These are phyloP conservation scores for Xylaria hypoxylon DNA, from an alignment of 2,329 filamentous ascomycete species.

Conservation along the genomic window DNA sequence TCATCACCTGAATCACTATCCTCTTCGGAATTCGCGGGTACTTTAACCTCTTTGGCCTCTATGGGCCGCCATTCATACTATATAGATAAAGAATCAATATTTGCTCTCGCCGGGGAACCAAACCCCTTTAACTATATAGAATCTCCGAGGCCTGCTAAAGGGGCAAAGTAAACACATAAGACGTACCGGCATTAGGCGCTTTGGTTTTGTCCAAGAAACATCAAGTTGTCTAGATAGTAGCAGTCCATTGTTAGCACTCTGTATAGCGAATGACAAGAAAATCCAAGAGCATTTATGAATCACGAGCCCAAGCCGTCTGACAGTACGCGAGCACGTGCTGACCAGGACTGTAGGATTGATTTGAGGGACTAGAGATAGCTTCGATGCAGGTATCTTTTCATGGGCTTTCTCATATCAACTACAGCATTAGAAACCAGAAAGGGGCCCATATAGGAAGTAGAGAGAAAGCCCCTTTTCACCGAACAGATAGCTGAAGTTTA, in stretches of 20 bases:
- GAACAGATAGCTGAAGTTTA: background rate
- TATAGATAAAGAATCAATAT: background rate
- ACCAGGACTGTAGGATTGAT: background rate
- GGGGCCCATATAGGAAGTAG: background rate
- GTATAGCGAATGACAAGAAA: no score
- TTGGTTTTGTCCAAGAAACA: constrained; percentile 27
- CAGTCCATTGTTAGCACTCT: background rate
- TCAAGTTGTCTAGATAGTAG: constrained; percentile 8
- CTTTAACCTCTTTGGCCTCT: no score
- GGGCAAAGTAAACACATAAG: background rate
- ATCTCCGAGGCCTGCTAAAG: background rate
- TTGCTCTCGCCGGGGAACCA: background rate
- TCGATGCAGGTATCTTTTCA: background rate
- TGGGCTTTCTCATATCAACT: no score
- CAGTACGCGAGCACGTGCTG: background rate
- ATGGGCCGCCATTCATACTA: constrained; percentile 12
- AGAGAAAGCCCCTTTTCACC: background rate
- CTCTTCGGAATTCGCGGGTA: no score
- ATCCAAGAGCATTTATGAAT: background rate
- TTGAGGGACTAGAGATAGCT: background rate
- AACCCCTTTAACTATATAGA: background rate
- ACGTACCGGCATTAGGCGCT: constrained; percentile 19
- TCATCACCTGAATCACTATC: no score
- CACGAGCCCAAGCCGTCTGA: background rate
- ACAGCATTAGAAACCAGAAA: background rate